Evolutionary conservation across 495 filamentous ascomycete species (phyloP).

Genomic region (Penicillium crystallinum): DNA sequence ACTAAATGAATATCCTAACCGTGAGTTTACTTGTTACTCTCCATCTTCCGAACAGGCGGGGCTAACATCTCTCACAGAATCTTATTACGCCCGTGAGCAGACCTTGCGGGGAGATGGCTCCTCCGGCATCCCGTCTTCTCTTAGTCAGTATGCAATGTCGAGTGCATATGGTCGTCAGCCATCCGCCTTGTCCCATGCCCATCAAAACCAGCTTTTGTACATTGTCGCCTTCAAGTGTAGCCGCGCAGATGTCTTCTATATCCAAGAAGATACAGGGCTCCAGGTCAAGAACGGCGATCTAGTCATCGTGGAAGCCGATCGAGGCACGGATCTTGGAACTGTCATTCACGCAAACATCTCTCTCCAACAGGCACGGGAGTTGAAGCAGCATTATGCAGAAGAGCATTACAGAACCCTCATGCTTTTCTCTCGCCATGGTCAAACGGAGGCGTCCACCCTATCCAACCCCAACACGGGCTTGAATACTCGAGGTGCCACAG

Average conservation of each 20-base stretch:
- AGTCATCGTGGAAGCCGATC: slow-evolving; percentile 95
- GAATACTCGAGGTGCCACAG: slow-evolving; percentile 56
- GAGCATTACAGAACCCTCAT: slow-evolving; percentile 96
- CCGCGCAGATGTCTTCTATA: slow-evolving; percentile 91
- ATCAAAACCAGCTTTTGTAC: slow-evolving; percentile 78
- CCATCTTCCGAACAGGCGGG: neutral
- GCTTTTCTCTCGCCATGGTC: slow-evolving; percentile 78
- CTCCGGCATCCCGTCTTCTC: slow-evolving; percentile 34
- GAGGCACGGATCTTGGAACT: slow-evolving; percentile 92
- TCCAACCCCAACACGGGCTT: slow-evolving; percentile 42
- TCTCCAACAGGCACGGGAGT: slow-evolving; percentile 74
- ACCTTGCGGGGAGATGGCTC: slow-evolving; percentile 36
- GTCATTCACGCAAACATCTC: slow-evolving; percentile 79
- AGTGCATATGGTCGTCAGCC: slow-evolving; percentile 48
- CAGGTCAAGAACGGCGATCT: slow-evolving; percentile 85
- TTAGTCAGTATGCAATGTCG: slow-evolving; percentile 53
- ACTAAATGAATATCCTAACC: slow-evolving; percentile 24
- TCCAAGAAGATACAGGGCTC: slow-evolving; percentile 89
- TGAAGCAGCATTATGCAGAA: slow-evolving; percentile 83
- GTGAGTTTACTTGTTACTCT: neutral
- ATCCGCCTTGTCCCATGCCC: slow-evolving; percentile 61
- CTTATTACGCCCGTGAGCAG: slow-evolving; percentile 47
- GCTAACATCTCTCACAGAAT: slow-evolving; percentile 32
- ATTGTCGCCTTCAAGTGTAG: slow-evolving; percentile 95
- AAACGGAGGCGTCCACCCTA: slow-evolving; percentile 58